Evolutionary conservation across 768 basidiomycete genomes (phyloP).

Genomic region (Macrolepiota fuliginosa): DNA sequence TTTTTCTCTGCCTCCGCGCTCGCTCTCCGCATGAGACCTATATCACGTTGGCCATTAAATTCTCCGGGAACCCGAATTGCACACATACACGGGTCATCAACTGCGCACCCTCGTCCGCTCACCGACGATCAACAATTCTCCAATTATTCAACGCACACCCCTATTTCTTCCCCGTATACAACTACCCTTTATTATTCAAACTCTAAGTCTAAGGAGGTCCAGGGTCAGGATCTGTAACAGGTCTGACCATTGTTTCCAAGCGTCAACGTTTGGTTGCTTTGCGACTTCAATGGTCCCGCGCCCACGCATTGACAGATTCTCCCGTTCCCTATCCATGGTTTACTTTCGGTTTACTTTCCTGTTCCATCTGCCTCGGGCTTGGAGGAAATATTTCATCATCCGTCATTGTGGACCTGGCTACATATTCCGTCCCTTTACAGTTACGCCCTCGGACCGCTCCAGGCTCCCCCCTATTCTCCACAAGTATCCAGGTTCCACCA

Average conservation of each 20-base stretch:
- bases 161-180: background rate
- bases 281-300: background rate
- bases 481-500: background rate
- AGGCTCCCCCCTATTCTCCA: background rate
- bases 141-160: background rate
- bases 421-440: background rate
- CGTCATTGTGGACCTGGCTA: background rate
- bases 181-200: background rate
- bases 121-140: background rate
- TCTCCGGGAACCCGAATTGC: too few species aligned
- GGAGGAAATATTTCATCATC: background rate
- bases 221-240: background rate
- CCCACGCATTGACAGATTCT: background rate
- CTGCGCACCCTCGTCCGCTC: background rate
- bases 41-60: too few species aligned
- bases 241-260: background rate
- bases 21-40: background rate
- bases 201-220: too few species aligned
- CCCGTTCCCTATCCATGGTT: background rate
- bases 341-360: background rate
- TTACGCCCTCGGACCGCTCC: background rate
- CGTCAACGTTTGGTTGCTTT: background rate
- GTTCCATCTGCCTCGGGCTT: background rate
- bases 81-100: too few species aligned
- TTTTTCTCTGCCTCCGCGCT: background rate